Conservation (phyloP, 2,329 filamentous ascomycete genomes). For the Colletotrichum navitas region DNA sequence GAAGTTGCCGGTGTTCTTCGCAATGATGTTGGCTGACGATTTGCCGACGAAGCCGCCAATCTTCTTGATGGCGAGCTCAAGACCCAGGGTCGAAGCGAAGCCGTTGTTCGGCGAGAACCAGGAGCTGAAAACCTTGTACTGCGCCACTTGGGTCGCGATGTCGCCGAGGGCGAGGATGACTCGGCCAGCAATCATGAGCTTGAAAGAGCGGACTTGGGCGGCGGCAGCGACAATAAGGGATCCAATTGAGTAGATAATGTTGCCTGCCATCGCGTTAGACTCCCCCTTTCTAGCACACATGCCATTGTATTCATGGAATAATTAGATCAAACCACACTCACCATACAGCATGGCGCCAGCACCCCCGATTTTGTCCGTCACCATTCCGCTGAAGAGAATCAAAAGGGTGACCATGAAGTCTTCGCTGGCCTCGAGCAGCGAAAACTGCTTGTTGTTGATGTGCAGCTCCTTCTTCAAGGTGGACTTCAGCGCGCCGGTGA, state of each 20-base stretch:
- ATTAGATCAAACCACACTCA: not conserved
- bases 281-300: not conserved
- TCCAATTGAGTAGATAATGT: constrained; percentile 68
- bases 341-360: constrained; percentile 55
- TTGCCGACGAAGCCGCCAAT: constrained; percentile 72
- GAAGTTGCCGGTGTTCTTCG: constrained; percentile 68
- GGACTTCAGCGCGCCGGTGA: constrained; percentile 71
- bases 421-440: constrained; percentile 70
- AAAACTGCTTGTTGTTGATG: constrained; percentile 71
- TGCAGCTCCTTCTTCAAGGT: constrained; percentile 71
- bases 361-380: constrained; percentile 71
- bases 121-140: constrained; percentile 74
- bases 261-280: constrained; percentile 57
- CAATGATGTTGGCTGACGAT: constrained; percentile 70
- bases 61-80: constrained; percentile 72
- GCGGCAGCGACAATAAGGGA: constrained; percentile 71
- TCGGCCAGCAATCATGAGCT: constrained; percentile 70
- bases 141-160: constrained; percentile 72
- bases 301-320: not conserved
- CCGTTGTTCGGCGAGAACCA: constrained; percentile 74
- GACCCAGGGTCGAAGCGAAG: constrained; percentile 71
- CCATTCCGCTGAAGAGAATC: constrained; percentile 65
- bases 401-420: constrained; percentile 72
- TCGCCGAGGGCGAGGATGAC: constrained; percentile 71
- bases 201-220: constrained; percentile 66